Conservation (phyloP, 176 grass and related monocot species). For the Miscanthus lutarioriparius region DNA sequence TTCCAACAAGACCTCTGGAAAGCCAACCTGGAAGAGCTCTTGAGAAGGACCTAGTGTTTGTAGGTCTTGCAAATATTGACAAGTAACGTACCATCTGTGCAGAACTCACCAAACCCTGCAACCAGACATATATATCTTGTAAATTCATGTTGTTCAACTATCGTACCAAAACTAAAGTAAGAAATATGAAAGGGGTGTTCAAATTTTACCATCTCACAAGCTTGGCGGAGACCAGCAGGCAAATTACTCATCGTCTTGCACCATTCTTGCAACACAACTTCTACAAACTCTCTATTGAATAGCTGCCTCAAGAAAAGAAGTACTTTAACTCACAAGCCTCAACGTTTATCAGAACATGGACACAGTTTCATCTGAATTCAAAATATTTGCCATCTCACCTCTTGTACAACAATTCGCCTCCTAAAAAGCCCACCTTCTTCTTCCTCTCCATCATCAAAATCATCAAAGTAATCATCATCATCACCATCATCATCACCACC, state of each 20-base stretch:
- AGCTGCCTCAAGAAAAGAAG: conserved; percentile 55
- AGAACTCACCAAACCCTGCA: conserved; percentile 92
- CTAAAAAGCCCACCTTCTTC: conserved; percentile 89
- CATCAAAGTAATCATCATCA: conserved; percentile 98
- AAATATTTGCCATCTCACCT: conserved; percentile 63
- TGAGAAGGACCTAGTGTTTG: conserved; percentile 69
- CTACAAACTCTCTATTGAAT: conserved; percentile 92
- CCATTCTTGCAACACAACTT: conserved; percentile 97
- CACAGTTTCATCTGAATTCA: conserved; percentile 16
- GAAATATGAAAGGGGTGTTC: conserved; percentile 14
- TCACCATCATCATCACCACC: conserved; percentile 95
- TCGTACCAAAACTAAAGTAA: conserved; percentile 25
- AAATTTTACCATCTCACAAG: conserved; percentile 85
- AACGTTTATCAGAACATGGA: background rate
- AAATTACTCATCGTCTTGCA: conserved; percentile 83
- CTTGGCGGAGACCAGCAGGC: conserved; percentile 85
- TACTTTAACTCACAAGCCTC: conserved; percentile 26
- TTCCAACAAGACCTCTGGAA: conserved; percentile 92
- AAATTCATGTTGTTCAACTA: conserved; percentile 37
- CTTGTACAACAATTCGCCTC: conserved; percentile 71
- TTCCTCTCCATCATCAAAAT: conserved; percentile 92
- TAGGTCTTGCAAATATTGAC: conserved; percentile 87
- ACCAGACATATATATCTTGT: conserved; percentile 39
- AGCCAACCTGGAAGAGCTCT: conserved; percentile 79
- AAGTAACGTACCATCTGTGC: conserved; percentile 89